Conservation (phyloP, 805 yeast genomes). For the Suhomyces pyralidae region DNA sequence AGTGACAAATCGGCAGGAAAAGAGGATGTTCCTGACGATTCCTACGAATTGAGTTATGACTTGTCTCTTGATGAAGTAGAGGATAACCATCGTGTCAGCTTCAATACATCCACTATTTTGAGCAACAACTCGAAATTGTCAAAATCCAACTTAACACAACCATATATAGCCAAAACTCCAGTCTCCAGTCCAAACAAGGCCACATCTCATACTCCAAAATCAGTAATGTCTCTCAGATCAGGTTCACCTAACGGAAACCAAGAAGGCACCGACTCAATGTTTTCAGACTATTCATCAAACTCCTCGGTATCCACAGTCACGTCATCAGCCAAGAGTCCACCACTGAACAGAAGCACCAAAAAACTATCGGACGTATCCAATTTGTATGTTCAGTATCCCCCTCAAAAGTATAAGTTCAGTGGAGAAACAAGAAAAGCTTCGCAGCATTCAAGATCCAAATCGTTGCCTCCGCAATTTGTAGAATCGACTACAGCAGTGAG, state of each 20-base stretch:
- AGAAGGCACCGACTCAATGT: conserved; percentile 8
- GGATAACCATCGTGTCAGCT: conserved; percentile 9
- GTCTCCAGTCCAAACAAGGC: conserved; percentile 5
- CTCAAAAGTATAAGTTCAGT: conserved; percentile 33
- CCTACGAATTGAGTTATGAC: conserved; percentile 34
- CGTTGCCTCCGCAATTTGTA: conserved; percentile 6
- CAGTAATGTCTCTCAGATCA: conserved; percentile 3
- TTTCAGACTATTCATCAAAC: conserved; percentile 5
- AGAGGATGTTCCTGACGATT: conserved; percentile 18
- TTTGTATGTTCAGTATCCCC: conserved; percentile 33
- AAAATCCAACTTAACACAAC: neutral
- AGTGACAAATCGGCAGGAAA: neutral
- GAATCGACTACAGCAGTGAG: conserved; percentile 10
- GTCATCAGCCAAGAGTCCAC: neutral
- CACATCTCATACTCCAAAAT: conserved; percentile 7
- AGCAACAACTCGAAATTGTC: neutral
- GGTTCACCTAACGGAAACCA: conserved; percentile 3
- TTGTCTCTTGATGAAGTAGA: conserved; percentile 25
- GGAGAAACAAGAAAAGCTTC: neutral
- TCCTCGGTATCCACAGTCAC: conserved; percentile 1
- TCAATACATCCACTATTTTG: conserved; percentile 15
- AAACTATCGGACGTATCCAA: conserved; percentile 20
- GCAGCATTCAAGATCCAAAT: conserved; percentile 10
- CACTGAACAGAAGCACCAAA: neutral
- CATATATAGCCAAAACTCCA: conserved; percentile 1